Percentiles rank a stretch among this genome's conserved stretches.
Evolutionary conservation across 768 basidiomycete species (phyloP).

Genomic region (Amyloporia xantha): DNA sequence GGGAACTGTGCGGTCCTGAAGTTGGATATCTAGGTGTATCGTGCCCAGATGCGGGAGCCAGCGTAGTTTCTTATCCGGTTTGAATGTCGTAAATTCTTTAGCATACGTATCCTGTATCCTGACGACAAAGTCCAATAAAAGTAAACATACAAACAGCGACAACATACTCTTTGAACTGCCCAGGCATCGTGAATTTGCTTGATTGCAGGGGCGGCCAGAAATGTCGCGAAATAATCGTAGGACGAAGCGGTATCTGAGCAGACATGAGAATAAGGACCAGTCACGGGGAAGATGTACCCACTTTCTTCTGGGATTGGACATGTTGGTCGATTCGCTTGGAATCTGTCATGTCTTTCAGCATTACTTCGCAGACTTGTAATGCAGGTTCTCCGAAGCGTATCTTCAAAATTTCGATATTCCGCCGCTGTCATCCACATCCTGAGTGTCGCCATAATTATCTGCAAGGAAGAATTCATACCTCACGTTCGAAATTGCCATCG

Average conservation of each 20-base stretch:
- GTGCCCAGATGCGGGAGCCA: slow-evolving; percentile 91
- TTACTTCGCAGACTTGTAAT: slow-evolving; percentile 94
- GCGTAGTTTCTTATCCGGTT: slow-evolving; percentile 85
- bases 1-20: slow-evolving; percentile 72
- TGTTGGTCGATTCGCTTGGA: slow-evolving; percentile 86
- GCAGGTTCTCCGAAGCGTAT: slow-evolving; percentile 92
- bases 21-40: slow-evolving; percentile 70
- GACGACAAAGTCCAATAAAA: background rate
- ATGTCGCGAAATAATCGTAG: slow-evolving; percentile 86
- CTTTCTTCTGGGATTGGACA: slow-evolving; percentile 67
- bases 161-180: slow-evolving; percentile 72
- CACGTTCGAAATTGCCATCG: slow-evolving; percentile 73
- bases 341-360: slow-evolving; percentile 96
- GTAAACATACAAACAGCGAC: background rate
- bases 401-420: slow-evolving; percentile 91
- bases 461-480: slow-evolving; percentile 31
- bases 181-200: slow-evolving; percentile 71
- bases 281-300: slow-evolving; percentile 29
- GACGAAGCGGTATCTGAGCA: slow-evolving; percentile 65
- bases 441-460: background rate
- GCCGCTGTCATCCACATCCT: slow-evolving; percentile 62
- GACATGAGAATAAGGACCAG: background rate
- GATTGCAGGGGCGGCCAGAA: slow-evolving; percentile 91
- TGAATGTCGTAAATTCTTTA: slow-evolving; percentile 71
- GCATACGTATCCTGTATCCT: slow-evolving; percentile 77